These are phyloP conservation scores for Tetracentron sinense DNA, from an alignment of 164 flowering plant genomes.

Conservation along the genomic window DNA sequence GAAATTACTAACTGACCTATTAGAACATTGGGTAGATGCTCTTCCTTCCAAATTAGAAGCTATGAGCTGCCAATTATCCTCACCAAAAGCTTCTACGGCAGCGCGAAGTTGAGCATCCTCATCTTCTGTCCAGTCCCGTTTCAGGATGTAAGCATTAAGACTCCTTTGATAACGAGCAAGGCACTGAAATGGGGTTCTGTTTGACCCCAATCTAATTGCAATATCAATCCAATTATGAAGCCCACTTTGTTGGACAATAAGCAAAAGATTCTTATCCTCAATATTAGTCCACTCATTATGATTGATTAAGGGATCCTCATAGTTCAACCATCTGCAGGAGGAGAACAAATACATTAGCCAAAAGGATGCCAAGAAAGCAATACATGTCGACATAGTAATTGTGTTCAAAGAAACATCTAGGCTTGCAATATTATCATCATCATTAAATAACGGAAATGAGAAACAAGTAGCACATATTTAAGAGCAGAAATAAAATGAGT, in stretches of 20 bases:
- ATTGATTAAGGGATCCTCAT: slow-evolving; percentile 79
- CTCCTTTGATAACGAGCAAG: slow-evolving; percentile 87
- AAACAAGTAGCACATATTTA: neutral
- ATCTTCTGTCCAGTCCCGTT: slow-evolving; percentile 74
- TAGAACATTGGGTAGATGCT: slow-evolving; percentile 86
- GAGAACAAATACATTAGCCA: neutral
- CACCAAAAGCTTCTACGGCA: slow-evolving; percentile 74
- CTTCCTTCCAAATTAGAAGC: slow-evolving; percentile 72
- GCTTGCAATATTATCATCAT: too few species aligned
- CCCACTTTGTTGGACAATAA: slow-evolving; percentile 54
- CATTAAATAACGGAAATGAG: too few species aligned
- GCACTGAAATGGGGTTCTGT: slow-evolving; percentile 88
- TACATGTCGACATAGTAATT: neutral
- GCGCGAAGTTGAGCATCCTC: slow-evolving; percentile 80
- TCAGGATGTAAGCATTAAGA: slow-evolving; percentile 68
- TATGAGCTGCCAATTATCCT: slow-evolving; percentile 76
- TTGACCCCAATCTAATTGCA: slow-evolving; percentile 56
- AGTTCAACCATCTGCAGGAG: slow-evolving; percentile 75
- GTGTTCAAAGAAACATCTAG: neutral
- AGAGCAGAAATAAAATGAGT: too few species aligned
- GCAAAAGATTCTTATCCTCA: slow-evolving; percentile 72
- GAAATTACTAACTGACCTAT: slow-evolving; percentile 76
- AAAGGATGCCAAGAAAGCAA: neutral
- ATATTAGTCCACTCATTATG: slow-evolving; percentile 49
- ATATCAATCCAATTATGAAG: slow-evolving; percentile 70